Conservation (phyloP, 148 eudicot species). For the Hydrangea macrophylla region DNA sequence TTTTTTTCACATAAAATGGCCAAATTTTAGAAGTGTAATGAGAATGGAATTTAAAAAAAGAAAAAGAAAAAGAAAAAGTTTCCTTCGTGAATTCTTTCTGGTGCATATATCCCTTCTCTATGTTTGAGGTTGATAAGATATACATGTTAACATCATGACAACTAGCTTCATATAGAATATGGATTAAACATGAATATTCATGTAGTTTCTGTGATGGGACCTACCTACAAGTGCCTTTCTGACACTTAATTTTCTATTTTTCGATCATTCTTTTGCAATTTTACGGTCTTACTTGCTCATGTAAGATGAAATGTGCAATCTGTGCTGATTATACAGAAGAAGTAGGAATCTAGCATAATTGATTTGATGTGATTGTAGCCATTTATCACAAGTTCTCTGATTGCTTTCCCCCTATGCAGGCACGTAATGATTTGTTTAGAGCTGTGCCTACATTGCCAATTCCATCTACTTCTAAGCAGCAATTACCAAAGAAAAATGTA, state of each 20-base stretch:
- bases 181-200: background rate
- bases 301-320: background rate
- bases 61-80: background rate
- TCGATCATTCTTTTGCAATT: background rate
- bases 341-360: too few relatives aligned
- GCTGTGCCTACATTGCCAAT: slow-evolving; percentile 33
- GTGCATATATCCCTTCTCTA: background rate
- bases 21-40: too few relatives aligned
- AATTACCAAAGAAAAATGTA: slow-evolving; percentile 38
- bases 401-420: slow-evolving; percentile 42
- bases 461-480: slow-evolving; percentile 51
- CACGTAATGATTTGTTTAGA: slow-evolving; percentile 38
- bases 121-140: too few relatives aligned
- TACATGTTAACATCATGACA: too few relatives aligned
- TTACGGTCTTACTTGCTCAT: too few relatives aligned
- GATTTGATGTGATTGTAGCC: background rate
- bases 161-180: background rate
- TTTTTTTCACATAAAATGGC: too few relatives aligned
- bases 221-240: background rate
- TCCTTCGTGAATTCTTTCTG: background rate
- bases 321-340: too few relatives aligned
- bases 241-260: too few relatives aligned
- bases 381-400: background rate
- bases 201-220: background rate
- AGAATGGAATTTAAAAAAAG: too few relatives aligned